Evolutionary conservation across 2,329 filamentous ascomycete species (phyloP).

Genomic region (Colletotrichum chlorophyti): DNA sequence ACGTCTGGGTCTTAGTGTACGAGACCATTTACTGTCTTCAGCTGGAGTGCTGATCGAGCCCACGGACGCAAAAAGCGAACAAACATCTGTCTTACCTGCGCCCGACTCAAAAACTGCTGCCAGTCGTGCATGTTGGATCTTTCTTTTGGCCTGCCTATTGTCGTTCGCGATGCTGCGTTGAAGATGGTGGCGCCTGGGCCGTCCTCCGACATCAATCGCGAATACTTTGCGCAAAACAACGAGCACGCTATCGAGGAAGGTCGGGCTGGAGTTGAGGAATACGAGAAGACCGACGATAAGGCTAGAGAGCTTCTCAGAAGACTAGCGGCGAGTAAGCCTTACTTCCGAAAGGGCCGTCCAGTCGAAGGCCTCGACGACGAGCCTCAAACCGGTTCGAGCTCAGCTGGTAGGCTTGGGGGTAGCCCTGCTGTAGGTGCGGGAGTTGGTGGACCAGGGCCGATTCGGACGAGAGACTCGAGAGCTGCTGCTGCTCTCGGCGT

Average conservation of each 20-base stretch:
- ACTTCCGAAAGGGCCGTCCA: conserved; percentile 86
- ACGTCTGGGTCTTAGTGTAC: conserved; percentile 65
- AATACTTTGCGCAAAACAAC: conserved; percentile 98
- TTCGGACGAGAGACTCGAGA: conserved; percentile 74
- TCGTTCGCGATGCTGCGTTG: conserved; percentile 91
- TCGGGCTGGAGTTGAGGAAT: conserved; percentile 82
- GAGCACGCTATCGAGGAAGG: conserved; percentile 96
- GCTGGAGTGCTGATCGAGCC: conserved; percentile 92
- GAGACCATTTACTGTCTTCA: conserved; percentile 92
- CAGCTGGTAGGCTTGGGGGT: conserved; percentile 40
- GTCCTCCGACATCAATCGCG: conserved; percentile 89
- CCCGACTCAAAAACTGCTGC: conserved; percentile 97
- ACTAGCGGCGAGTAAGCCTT: conserved; percentile 91
- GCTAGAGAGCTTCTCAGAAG: conserved; percentile 85
- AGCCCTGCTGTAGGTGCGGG: conserved; percentile 62
- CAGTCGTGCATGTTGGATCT: conserved; percentile 99
- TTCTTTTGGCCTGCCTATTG: conserved; percentile 92
- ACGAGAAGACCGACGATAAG: conserved; percentile 97
- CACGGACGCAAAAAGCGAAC: conserved; percentile 88
- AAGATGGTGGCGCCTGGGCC: conserved; percentile 98
- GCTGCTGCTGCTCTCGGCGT: conserved; percentile 59
- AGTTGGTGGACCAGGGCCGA: conserved; percentile 72
- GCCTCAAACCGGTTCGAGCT: conserved; percentile 36
- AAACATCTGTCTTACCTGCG: conserved; percentile 95
- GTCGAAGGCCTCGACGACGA: conserved; percentile 63